Conservation (phyloP, 768 basidiomycete species). For the Grammothele lineata region DNA sequence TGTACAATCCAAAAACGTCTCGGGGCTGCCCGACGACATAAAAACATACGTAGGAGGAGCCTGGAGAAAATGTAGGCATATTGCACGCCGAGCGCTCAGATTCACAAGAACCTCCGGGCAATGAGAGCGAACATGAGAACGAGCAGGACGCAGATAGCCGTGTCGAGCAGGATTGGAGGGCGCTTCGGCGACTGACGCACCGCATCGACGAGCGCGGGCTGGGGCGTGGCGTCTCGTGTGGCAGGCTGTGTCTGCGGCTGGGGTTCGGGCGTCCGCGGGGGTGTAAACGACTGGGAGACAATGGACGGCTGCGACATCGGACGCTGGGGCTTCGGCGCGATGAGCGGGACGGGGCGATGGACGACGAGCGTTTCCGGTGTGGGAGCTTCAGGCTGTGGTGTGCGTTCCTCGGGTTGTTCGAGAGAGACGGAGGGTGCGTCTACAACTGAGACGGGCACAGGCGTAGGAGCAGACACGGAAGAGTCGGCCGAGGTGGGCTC, state of each 20-base stretch:
- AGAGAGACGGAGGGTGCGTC: neutral
- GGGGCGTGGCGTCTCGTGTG: conserved; percentile 9
- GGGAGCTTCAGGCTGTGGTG: neutral
- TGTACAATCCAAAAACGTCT: conserved; percentile 7
- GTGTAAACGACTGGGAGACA: conserved; percentile 11
- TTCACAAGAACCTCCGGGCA: conserved; percentile 50
- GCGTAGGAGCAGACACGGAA: neutral
- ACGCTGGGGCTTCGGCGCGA: conserved; percentile 21
- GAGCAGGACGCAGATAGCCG: conserved; percentile 67
- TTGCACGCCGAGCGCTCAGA: neutral
- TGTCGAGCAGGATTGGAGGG: conserved; percentile 67
- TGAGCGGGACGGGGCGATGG: conserved; percentile 15
- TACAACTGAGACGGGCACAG: neutral
- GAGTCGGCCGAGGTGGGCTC: conserved; percentile 1
- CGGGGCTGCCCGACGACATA: neutral
- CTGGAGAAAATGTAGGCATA: neutral
- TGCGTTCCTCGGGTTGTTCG: neutral
- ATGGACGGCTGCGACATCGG: conserved; percentile 19
- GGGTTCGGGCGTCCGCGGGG: conserved; percentile 10
- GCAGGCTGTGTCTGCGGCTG: conserved; percentile 2
- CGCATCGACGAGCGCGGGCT: conserved; percentile 13
- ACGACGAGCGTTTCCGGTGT: conserved; percentile 7
- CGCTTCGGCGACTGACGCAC: conserved; percentile 17
- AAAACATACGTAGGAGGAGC: neutral
- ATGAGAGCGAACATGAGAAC: conserved; percentile 66